Evolutionary conservation across 768 basidiomycete genomes (phyloP).

Genomic region (Russula brevipes): DNA sequence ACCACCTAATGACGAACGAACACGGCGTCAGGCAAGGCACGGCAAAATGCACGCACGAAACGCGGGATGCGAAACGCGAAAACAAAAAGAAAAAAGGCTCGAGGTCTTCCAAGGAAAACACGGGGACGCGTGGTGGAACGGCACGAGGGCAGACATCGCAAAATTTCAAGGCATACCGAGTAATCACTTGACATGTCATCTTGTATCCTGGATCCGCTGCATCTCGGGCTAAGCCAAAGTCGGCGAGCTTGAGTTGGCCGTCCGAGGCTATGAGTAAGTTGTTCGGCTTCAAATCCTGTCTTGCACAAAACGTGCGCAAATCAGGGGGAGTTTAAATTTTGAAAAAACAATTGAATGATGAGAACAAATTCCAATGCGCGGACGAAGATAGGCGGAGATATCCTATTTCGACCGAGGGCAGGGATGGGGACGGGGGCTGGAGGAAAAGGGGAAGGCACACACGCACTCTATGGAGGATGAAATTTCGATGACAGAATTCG

Average conservation of each 20-base stretch:
- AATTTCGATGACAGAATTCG: slow-evolving; percentile 97
- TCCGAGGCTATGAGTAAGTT: slow-evolving; percentile 90
- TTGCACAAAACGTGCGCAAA: background rate
- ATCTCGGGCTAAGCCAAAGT: slow-evolving; percentile 97
- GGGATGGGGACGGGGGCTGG: too few species aligned
- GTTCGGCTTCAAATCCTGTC: slow-evolving; percentile 95
- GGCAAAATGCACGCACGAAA: too few species aligned
- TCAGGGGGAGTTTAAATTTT: background rate
- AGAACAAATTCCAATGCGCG: too few species aligned
- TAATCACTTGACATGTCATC: slow-evolving; percentile 99
- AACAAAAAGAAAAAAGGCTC: background rate
- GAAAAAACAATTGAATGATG: too few species aligned
- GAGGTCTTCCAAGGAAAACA: background rate
- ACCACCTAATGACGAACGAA: slow-evolving; percentile 74
- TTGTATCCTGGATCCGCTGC: slow-evolving; percentile 91
- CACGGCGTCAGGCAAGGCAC: background rate
- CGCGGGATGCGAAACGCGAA: too few species aligned
- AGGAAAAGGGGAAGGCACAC: background rate
- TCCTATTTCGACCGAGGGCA: background rate
- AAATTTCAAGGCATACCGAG: slow-evolving; percentile 53
- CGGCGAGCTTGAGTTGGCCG: slow-evolving; percentile 93
- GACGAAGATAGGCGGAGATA: background rate
- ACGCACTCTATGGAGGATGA: slow-evolving; percentile 84
- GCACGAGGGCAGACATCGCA: background rate
- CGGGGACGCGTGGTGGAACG: slow-evolving; percentile 4